Evolutionary conservation across 495 filamentous ascomycete species (phyloP), one percentile per base, ranked within the genome.

Genomic region (Cercophora sp.): DNA sequence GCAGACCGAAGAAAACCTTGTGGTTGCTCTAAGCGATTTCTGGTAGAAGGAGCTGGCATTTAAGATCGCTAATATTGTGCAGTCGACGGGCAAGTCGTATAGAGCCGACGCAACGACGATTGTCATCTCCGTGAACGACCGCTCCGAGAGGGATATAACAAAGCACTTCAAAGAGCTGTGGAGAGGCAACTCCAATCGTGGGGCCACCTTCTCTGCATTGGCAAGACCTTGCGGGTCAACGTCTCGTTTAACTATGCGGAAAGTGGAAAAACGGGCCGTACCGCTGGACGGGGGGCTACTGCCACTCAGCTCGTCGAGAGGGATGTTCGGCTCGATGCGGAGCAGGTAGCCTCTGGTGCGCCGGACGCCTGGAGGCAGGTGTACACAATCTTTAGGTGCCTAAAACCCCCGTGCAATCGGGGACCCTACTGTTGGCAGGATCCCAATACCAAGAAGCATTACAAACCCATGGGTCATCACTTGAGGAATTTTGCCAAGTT

Each of bases 201-300:
- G 48, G 42, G 48, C 48, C 48, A 51, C 48, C 48, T 51, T 51
- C 48, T 51, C 35, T 18, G 34, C n/a, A 51, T 51, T 42, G 34
- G 48, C 1, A 51, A 42, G 22, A 51, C 35, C 23, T 42, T 51
- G 3, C 40, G 48, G 48, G 37, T 51, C 22, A 51, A 51, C 15
- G 25, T 51, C 24, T 51, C 35, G 4, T 51, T 51, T 22, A 50
- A 50, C 35, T 50, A 50, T 39, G 29, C 40, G 31, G 32, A 50
- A 27, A 50, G 32, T 50, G 45, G 45, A 22, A 50, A 26, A 40
- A 18, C 24, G 23, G 48, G 23, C 48, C 34, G 48, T 16, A 42
- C 48, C 19, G 34, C 48, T 51, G 34, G 35, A 51, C 48, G 48
- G 35, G n/a, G n/a, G n/a, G n/a, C n/a, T n/a, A n/a, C n/a, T n/a